These are phyloP conservation scores for Penicillium verhagenii DNA, from an alignment of 495 filamentous ascomycete genomes.

Conservation along the genomic window DNA sequence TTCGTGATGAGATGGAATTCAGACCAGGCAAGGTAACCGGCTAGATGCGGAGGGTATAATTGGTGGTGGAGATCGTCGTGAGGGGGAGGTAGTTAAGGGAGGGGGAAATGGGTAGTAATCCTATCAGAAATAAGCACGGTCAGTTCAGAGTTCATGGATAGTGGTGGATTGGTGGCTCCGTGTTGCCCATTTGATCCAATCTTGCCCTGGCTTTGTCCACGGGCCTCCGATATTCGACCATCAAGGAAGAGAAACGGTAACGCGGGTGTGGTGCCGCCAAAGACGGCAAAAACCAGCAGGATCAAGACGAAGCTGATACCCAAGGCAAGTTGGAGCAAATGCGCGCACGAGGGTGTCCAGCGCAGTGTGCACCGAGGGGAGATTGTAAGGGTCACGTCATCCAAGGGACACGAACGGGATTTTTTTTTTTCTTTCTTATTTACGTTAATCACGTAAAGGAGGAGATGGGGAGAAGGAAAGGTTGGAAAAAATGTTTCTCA, in stretches of 20 bases:
- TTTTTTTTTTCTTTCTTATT: neutral
- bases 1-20: neutral
- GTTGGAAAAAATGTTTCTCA: neutral
- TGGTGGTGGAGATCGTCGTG: conserved; percentile 7
- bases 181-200: conserved; percentile 1
- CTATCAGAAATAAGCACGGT: conserved; percentile 9
- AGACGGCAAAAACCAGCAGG: neutral
- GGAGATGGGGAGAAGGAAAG: neutral
- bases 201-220: neutral
- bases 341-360: neutral
- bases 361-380: neutral
- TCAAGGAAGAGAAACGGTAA: neutral
- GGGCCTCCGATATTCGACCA: neutral
- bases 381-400: neutral
- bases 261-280: neutral
- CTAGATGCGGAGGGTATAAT: conserved; percentile 15
- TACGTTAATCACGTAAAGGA: neutral
- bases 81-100: conserved; percentile 2
- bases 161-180: neutral
- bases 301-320: neutral
- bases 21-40: conserved; percentile 8
- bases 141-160: conserved; percentile 5
- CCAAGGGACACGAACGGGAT: neutral
- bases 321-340: neutral
- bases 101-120: conserved; percentile 1